phyloP scores from a whole-genome alignment of 441 rosid species.

The Gossypium lobatum region DNA sequence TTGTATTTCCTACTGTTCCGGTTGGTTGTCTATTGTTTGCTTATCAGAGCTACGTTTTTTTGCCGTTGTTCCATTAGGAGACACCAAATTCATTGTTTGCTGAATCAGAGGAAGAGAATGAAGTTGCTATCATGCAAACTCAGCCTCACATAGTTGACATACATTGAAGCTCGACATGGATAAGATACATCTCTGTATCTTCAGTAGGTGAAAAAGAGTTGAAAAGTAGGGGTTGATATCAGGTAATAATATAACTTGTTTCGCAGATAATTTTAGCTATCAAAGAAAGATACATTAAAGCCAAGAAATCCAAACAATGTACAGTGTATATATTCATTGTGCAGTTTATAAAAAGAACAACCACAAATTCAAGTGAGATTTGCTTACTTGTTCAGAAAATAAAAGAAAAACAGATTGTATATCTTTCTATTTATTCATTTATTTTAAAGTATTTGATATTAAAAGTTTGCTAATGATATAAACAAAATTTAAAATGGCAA shows the following conservation, averaged over 20 bases:
- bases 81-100: constrained; percentile 24
- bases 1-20: neutral
- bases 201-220: neutral
- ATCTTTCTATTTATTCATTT: neutral
- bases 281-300: neutral
- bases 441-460: too few relatives aligned
- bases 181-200: neutral
- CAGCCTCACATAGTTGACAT: constrained; percentile 35
- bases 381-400: neutral
- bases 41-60: neutral
- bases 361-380: neutral
- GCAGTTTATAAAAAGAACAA: neutral
- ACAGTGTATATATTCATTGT: neutral
- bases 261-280: neutral
- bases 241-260: neutral
- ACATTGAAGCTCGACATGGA: constrained; percentile 12
- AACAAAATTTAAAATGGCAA: neutral
- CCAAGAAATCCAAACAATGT: neutral
- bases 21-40: neutral
- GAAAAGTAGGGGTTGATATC: constrained; percentile 1
- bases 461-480: too few relatives aligned
- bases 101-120: constrained; percentile 64
- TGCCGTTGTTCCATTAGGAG: constrained; percentile 22
- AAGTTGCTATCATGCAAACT: constrained; percentile 27
- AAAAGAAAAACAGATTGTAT: neutral